Evolutionary conservation across 225 moss, liverwort and hornwort genomes (phyloP), one percentile per base, ranked within the genome.

Genomic region (Physcomitrellopsis africana): DNA sequence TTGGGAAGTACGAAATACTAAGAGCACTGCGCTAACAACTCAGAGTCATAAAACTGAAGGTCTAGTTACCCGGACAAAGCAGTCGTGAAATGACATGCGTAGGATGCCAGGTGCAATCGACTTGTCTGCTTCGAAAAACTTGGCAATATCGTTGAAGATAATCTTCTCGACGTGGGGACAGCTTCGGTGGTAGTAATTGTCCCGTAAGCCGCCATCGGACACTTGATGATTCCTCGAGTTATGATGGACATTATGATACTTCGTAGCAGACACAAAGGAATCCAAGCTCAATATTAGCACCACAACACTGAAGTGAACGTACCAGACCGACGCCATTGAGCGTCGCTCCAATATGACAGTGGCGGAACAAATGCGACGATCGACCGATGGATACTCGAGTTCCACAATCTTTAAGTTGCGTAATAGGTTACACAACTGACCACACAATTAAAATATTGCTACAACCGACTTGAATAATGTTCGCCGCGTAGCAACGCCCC

Each of bases 41-140:
- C 37, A 18, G 5, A 43, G 32, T 1, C 62, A 37, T 5, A n/a
- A 8, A 63, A n/a, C 17, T 9, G 10, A 27, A 37, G 32, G 32
- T 37, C n/a, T 10, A 15, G 63, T 65, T 27, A 84, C 81, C 80
- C 78, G 81, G 67, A 81, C 63, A 16, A 84, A 81, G 12, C 84
- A 84, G 67, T 84, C 84, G 51, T 84, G 84, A 16, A 84, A 84
- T 13, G 70, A 74, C 42, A 67, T 10, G 0, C 84, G 81, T 5
- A 84, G 84, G 23, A 84, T 44, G 3, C 77, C 81, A 1, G 84
- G 81, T 55, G 84, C 81, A 14, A 84, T 57, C 54, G 14, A 51
- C 3, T 9, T 53, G 67, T 81, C 75, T 32, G 2, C 0, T 11
- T 22, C 74, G 70, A 77, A 84, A 3, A 74, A 61, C 12, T 13